Base-by-base conservation (phyloP, 2,329 filamentous ascomycete species). In the Rugonectria rugulosa region DNA sequence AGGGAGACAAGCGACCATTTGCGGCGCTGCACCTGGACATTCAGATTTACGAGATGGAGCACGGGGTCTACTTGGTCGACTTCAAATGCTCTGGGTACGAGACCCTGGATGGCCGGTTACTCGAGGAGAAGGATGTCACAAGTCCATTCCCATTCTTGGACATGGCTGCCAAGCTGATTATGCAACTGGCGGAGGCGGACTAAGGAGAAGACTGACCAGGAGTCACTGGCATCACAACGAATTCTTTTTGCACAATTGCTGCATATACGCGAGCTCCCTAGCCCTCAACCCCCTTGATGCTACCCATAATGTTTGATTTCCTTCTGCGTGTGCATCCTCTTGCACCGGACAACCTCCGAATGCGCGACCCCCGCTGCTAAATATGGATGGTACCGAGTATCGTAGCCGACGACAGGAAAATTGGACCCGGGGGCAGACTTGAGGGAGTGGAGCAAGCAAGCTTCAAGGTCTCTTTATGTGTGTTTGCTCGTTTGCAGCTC, bases 21-120 rank as follows among this genome's bases (percentile, higher is more conserved):
- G 87, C 96, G n/a, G 94, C 90, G 71, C 89, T 98, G 68, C 95
- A 97, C 71, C 87, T 99, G 72, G 93, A 96, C 63, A 97, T 99
- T 61, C 95, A 97, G 72, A 88, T 97, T 46, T 97, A 97, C 75
- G 89, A 92, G 70, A 92, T 98, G 79, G 94, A 98, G 73, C 87
- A 88, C 54, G 89, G 91, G 51, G 94, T 95, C 63, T 98, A 94
- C 74, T 88, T 99, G 60, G 95, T 99, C 43, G 95, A 99, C 73
- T 99, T 99, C 81, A 98, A 97, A 73, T 98, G 94, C 73, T 93
- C 95, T 12, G 95, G 95, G 17, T 99, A 99, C 75, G 95, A 99
- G 77, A 91, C 83, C 41, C 70, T 79, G 11, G 81, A 95, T 51
- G 88, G 94, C 43, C 86, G 88, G 62, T 78, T 89, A 45, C 78